Evolutionary conservation across 331 rosid genomes (phyloP), one percentile per base, ranked within the genome.

Genomic region (Acacia concinna): DNA sequence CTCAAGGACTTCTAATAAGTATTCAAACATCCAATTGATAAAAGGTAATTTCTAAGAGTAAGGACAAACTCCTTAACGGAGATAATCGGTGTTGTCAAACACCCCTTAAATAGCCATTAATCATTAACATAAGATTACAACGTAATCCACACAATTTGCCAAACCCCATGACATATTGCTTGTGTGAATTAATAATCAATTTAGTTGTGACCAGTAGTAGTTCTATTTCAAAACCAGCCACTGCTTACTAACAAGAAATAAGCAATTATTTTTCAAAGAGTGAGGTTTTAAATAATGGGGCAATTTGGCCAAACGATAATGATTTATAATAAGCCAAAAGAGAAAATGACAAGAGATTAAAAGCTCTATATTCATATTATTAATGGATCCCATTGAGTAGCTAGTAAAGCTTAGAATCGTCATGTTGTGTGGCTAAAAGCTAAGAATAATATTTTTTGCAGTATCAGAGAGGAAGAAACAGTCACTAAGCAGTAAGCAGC

Each of bases 381-480:
- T 63, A 40, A 44, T 82, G 84, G 89, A 25, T 69, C 86, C 89
- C 74, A 68, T 72, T 0, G 30, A 73, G 41, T 38, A 20, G 44
- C 49, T 51, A 51, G 52, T 77, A 83, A 83, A 83, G 87, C 74
- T 83, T 77, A 0, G 35, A 74, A 77, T 80, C 79, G 89, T 80
- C 89, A 80, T 68, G 84, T 85, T 82, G 86, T 76, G 86, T 25
- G 75, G 62, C 25, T 18, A 51, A 20, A 25, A n/a, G 75, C 21
- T 56, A 57, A 31, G 46, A 76, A 83, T 72, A 67, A 73, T 76
- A 32, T 52, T 15, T 51, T 68, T 85, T 76, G 84, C 74, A 79
- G 77, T 67, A 82, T 66, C 31, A 69, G 32, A 68, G 82, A 41
- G 31, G 52, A 46, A 46, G 52, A 46, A 46, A 46, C 52, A 46